Base-by-base conservation (phyloP, 768 basidiomycete genomes). In the Phanerochaete sordida region DNA sequence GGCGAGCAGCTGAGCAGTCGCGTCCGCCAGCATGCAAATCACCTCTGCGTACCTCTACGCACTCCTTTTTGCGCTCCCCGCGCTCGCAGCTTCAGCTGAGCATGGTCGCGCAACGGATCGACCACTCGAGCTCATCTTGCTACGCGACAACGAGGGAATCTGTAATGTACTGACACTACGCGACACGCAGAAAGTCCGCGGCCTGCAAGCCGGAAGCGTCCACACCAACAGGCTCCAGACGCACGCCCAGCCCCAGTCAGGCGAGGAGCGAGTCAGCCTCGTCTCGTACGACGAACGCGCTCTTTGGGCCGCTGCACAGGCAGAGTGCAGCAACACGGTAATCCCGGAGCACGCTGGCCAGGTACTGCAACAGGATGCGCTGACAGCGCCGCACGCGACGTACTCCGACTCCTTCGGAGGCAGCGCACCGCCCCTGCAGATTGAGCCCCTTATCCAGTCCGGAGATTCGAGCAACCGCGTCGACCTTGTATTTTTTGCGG, bases 401-500 rank as follows among this genome's bases (percentile, higher is more conserved):
- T 43, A 43, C 19, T 43, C 39, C 39, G 19, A 11, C 39, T 9
- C 7, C 39, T 19, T 43, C 39, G 39, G 8, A 19, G 39, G 21
- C 23, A 47, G 1, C 3, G 27, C 24, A 13, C 26, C 37, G 8
- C 46, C 45, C 3, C 12, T 60, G 1, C 85, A 86, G 59, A 67
- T 90, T 8, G 63, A 77, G 11, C 84, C 85, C 45, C 75, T 91
- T 26, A 74, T 83, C 27, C 73, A 80, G 5, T 87, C 88, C 31
- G 90, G 90, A 0, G 76, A 82, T 8, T 78, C 84, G 12, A 68
- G 69, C 37, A 91, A 91, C 68, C 82, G 90, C 19, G 81, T 90
- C 26, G 84, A 90, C 73, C 73, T 92, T 9, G 83, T 89, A 12
- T 91, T 91, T 73, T 90, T 91, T 70, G 80, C 83, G 0, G 89